These are phyloP conservation scores for Moringa oleifera DNA, from an alignment of 345 rosid genomes.

Conservation along the genomic window DNA sequence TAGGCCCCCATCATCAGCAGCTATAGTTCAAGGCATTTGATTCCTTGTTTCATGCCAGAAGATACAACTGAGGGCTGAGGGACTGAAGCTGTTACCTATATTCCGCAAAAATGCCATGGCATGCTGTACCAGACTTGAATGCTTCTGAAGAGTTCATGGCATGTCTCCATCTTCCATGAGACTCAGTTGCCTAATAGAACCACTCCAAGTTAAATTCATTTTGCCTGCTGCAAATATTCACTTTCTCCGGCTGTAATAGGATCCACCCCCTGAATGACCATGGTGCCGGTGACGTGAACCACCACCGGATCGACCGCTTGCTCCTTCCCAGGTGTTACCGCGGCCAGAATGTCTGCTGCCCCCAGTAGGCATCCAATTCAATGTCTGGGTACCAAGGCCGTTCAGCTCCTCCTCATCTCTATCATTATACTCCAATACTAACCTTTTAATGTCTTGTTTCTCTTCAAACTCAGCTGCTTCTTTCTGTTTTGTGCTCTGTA, in stretches of 20 bases:
- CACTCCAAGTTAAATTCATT: not conserved
- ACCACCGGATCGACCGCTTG: constrained; percentile 49
- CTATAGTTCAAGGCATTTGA: too few species aligned
- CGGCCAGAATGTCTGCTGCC: constrained; percentile 45
- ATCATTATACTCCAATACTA: constrained; percentile 90
- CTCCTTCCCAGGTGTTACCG: constrained; percentile 49
- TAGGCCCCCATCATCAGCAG: too few species aligned
- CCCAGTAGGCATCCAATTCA: constrained; percentile 69
- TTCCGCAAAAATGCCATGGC: too few species aligned
- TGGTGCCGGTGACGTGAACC: constrained; percentile 67
- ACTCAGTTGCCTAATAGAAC: not conserved
- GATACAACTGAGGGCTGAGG: too few species aligned
- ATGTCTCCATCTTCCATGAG: not conserved
- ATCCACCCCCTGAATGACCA: constrained; percentile 63
- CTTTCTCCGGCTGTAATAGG: constrained; percentile 64
- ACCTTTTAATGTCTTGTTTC: constrained; percentile 96
- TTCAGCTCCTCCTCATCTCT: constrained; percentile 91
- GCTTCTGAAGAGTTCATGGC: not conserved
- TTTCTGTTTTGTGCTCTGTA: constrained; percentile 96
- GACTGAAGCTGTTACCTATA: too few species aligned
- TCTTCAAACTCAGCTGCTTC: constrained; percentile 97
- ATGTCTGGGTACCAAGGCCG: constrained; percentile 62
- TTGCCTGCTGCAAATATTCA: constrained; percentile 20
- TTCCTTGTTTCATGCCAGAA: too few species aligned
- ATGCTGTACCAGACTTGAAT: not conserved